Evolutionary conservation across 257 asterid genomes (phyloP), one percentile per base, ranked within the genome.

Genomic region (Plantago elongata): DNA sequence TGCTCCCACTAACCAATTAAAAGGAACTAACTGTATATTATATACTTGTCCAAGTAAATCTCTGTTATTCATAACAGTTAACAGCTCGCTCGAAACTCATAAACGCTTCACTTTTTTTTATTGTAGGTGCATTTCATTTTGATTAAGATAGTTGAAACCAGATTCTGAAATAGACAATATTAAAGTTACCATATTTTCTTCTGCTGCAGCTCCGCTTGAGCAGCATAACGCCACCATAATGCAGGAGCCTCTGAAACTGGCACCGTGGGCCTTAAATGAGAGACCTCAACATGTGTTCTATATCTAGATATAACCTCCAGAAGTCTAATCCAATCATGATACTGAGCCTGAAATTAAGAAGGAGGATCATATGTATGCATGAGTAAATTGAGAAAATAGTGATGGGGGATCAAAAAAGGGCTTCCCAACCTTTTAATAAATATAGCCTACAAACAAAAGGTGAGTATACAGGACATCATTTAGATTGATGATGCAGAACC

Each of bases 281-380:
- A 87, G 57, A 85, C 78, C 72, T 93, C 99, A 18, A 89, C 84
- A 61, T 76, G 80, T 51, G 79, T 74, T 75, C 82, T 87, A 70
- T 89, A 84, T 51, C 89, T 83, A 50, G 99, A 82, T 79, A 93
- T 83, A 72, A 79, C 90, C 85, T 93, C 99, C 97, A 89, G 65
- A 76, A 93, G 94, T 77, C 89, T 85, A 72, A 93, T 93, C 99
- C 99, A 93, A 57, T 93, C 99, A 77, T 93, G 95, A 83, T 93
- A 89, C 72, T 93, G 99, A 58, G 88, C 88, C 99, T 93, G 87
- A 56, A 72, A 76, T 34, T 71, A 66, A 61, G 52, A 13, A 17
- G 18, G 27, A 74, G 52, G 46, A 76, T 54, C 42, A 49, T 45
- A 27, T 62, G 61, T 60, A 60, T 52, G 62, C 54, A 30, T 57